A percentile compares a stretch with the other conserved stretches of the same genome.
These are phyloP conservation scores for Pseudocercospora fuligena DNA, from an alignment of 2,329 filamentous ascomycete genomes.

Conservation along the genomic window DNA sequence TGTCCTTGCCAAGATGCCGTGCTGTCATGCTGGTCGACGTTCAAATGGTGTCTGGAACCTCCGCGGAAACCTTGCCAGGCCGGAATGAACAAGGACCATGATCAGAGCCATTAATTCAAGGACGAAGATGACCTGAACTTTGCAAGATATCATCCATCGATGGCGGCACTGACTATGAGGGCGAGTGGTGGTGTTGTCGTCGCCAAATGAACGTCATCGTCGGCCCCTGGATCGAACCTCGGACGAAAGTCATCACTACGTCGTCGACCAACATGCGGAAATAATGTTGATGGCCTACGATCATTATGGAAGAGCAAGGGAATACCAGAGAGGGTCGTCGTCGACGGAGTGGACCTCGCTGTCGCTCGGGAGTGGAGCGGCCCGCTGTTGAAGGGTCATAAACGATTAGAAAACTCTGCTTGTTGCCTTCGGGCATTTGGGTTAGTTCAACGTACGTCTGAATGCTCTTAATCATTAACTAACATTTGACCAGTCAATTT, in stretches of 20 bases:
- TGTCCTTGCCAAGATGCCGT: neutral
- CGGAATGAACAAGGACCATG: neutral
- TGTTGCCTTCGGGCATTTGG: conserved; percentile 16
- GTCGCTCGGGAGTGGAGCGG: neutral
- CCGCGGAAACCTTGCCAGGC: neutral
- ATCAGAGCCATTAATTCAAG: neutral
- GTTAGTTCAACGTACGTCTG: no score
- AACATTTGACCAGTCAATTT: neutral
- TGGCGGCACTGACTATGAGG: neutral
- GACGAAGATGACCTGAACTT: neutral
- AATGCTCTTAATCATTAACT: neutral
- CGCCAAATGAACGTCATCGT: neutral
- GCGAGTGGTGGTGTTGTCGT: neutral
- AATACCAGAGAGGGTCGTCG: neutral
- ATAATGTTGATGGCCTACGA: neutral
- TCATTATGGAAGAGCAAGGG: neutral
- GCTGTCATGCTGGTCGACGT: neutral
- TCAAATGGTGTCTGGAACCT: neutral
- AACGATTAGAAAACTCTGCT: neutral
- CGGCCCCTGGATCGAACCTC: neutral
- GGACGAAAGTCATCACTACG: neutral
- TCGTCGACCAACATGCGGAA: neutral
- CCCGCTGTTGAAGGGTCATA: neutral
- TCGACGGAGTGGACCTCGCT: neutral
- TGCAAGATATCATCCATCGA: neutral